A percentile compares a stretch with the other conserved stretches of the same genome.
Conservation (phyloP, 306 rosid species). For the Prunus salicina region DNA sequence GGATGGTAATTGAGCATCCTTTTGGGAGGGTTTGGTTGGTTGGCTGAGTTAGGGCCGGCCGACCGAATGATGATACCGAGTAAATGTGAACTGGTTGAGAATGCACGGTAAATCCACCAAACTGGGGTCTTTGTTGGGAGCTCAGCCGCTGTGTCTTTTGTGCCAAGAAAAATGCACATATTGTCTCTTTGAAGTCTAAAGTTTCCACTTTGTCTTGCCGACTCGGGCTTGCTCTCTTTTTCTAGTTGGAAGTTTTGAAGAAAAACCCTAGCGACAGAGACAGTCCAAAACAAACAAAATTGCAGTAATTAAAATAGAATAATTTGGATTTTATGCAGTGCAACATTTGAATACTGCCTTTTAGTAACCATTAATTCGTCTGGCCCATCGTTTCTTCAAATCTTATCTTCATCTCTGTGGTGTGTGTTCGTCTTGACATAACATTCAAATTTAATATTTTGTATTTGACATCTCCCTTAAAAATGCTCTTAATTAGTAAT, state of each 20-base stretch:
- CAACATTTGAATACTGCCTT: not conserved
- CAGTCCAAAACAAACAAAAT: not conserved
- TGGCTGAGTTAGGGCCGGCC: no score
- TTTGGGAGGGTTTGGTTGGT: no score
- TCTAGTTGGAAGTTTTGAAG: not conserved
- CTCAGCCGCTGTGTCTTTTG: not conserved
- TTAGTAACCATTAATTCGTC: not conserved
- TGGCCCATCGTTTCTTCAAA: not conserved
- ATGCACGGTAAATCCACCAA: not conserved
- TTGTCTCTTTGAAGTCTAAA: not conserved
- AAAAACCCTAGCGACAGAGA: not conserved
- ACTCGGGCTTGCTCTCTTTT: not conserved
- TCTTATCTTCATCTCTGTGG: not conserved
- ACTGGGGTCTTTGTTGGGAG: not conserved
- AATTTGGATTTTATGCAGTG: not conserved
- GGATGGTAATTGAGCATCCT: no score
- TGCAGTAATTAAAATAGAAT: not conserved
- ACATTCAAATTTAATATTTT: no score
- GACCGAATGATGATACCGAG: no score
- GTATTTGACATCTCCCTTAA: rapidly evolving
- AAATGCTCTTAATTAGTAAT: no score
- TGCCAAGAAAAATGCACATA: not conserved
- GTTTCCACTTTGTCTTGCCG: not conserved
- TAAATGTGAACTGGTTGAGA: no score
- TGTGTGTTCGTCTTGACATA: no score